These are phyloP conservation scores for Diaporthe vexans DNA, from an alignment of 2,329 filamentous ascomycete genomes.

Conservation along the genomic window DNA sequence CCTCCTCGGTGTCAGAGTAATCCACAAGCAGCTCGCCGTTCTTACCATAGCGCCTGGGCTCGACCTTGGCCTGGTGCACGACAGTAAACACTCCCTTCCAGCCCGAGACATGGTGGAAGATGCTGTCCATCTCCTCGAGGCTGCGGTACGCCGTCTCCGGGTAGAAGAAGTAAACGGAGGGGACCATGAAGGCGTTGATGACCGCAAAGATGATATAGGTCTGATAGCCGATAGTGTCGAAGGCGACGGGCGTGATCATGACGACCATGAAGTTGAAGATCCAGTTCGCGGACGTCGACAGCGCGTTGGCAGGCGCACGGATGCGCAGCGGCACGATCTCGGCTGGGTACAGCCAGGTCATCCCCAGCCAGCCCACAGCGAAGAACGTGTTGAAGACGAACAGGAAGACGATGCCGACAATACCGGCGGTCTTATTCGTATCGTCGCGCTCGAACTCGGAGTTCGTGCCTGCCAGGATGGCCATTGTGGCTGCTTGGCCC, in stretches of 20 bases:
- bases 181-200: constrained; percentile 73
- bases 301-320: constrained; percentile 69
- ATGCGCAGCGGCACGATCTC: constrained; percentile 67
- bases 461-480: constrained; percentile 66
- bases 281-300: constrained; percentile 69
- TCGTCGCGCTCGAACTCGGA: constrained; percentile 43
- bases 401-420: constrained; percentile 55
- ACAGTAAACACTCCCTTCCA: constrained; percentile 56
- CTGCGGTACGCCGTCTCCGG: constrained; percentile 75
- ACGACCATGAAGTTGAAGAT: constrained; percentile 76
- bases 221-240: constrained; percentile 69
- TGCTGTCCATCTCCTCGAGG: constrained; percentile 76
- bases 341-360: constrained; percentile 72
- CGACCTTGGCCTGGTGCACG: constrained; percentile 58
- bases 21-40: constrained; percentile 69
- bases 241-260: constrained; percentile 73
- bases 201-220: constrained; percentile 78
- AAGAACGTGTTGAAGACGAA: constrained; percentile 69
- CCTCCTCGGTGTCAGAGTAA: constrained; percentile 53
- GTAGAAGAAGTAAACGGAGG: constrained; percentile 72
- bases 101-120: constrained; percentile 70
- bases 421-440: constrained; percentile 46
- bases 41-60: constrained; percentile 70
- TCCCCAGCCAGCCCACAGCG: constrained; percentile 65
- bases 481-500: constrained; percentile 76